These are phyloP conservation scores for Pestalotiopsis sp. DNA, from an alignment of 2,329 filamentous ascomycete species.

Conservation along the genomic window DNA sequence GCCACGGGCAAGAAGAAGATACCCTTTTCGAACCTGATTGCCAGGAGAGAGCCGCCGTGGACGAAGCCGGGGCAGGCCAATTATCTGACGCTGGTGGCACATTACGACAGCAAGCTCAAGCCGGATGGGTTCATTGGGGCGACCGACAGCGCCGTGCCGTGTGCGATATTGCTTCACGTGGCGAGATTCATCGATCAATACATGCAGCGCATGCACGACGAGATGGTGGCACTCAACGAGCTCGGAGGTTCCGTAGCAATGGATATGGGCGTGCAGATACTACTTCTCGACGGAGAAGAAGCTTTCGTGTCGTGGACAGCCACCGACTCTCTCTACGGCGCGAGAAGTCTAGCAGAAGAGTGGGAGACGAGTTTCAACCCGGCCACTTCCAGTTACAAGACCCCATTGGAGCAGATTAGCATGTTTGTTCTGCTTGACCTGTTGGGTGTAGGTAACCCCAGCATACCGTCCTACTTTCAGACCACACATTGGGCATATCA, in stretches of 20 bases:
- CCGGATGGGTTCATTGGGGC: slow-evolving; percentile 81
- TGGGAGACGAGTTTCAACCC: slow-evolving; percentile 71
- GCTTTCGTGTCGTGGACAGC: slow-evolving; percentile 74
- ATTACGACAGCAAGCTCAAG: slow-evolving; percentile 77
- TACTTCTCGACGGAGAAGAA: slow-evolving; percentile 82
- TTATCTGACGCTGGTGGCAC: slow-evolving; percentile 76
- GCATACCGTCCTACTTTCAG: slow-evolving; percentile 71
- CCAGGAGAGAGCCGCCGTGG: slow-evolving; percentile 79
- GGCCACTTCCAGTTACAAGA: slow-evolving; percentile 69
- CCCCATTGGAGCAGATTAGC: slow-evolving; percentile 70
- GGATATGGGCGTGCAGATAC: slow-evolving; percentile 75
- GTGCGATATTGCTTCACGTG: slow-evolving; percentile 81
- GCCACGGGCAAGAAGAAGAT: slow-evolving; percentile 62
- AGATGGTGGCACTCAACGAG: slow-evolving; percentile 61
- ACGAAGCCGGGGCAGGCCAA: slow-evolving; percentile 68
- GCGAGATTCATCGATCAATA: slow-evolving; percentile 72
- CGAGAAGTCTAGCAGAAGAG: slow-evolving; percentile 71
- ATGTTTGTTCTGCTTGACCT: slow-evolving; percentile 78
- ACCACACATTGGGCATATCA: slow-evolving; percentile 84
- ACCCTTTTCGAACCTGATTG: slow-evolving; percentile 77
- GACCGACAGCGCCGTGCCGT: slow-evolving; percentile 81
- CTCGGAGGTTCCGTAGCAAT: slow-evolving; percentile 55
- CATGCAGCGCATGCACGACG: slow-evolving; percentile 72
- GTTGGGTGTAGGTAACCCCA: slow-evolving; percentile 62
- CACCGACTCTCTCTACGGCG: slow-evolving; percentile 76